Conservation (phyloP, 208 protist genomes). For the Histomonas meleagridis region DNA sequence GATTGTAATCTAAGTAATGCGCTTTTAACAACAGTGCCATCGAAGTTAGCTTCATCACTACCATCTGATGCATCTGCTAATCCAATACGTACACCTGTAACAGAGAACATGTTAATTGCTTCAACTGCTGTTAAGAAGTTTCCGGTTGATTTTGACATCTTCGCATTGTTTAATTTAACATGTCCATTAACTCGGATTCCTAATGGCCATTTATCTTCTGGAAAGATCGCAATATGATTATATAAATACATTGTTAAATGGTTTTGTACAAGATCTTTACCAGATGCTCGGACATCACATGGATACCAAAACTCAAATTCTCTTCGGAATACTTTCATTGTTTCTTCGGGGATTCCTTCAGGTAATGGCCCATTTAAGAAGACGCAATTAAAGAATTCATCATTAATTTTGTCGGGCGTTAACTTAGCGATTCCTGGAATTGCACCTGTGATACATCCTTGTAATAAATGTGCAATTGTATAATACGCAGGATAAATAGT, state of each 20-base stretch:
- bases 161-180: slow-evolving; percentile 88
- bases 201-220: slow-evolving; percentile 64
- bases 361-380: too few relatives aligned
- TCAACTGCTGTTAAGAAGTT: slow-evolving; percentile 91
- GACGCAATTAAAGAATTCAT: too few relatives aligned
- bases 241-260: slow-evolving; percentile 98
- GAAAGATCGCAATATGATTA: slow-evolving; percentile 88
- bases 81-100: slow-evolving; percentile 75
- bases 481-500: slow-evolving; percentile 99
- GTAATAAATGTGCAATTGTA: slow-evolving; percentile 87
- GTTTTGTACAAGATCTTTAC: slow-evolving; percentile 97
- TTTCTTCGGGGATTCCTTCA: too few relatives aligned
- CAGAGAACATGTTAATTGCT: slow-evolving; percentile 50
- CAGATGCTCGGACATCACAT: slow-evolving; percentile 91
- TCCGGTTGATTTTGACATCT: slow-evolving; percentile 98
- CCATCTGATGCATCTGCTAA: slow-evolving; percentile 94
- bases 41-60: slow-evolving; percentile 87
- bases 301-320: slow-evolving; percentile 98
- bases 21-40: slow-evolving; percentile 68
- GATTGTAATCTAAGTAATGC: slow-evolving; percentile 85
- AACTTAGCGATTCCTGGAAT: too few relatives aligned
- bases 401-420: too few relatives aligned
- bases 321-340: too few relatives aligned
- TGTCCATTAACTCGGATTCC: slow-evolving; percentile 92
- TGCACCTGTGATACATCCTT: too few relatives aligned